These are phyloP conservation scores for Vanrija pseudolonga DNA, from an alignment of 1,284 basidiomycete species.

Conservation along the genomic window DNA sequence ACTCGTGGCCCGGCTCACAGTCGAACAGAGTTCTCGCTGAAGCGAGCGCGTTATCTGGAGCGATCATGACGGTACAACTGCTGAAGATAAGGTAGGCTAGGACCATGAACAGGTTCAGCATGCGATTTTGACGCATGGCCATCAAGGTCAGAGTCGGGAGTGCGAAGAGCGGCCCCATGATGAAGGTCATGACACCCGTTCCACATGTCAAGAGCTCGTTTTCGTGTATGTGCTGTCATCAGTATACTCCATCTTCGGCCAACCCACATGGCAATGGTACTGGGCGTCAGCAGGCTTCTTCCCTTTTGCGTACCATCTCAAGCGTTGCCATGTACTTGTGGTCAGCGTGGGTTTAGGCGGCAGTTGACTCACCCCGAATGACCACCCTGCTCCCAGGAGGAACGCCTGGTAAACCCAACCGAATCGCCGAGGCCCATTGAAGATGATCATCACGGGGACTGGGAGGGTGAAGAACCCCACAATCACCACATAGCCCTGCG, in stretches of 20 bases:
- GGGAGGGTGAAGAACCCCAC: slow-evolving; percentile 41
- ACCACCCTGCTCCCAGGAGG: slow-evolving; percentile 38
- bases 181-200: not conserved
- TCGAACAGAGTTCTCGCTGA: not conserved
- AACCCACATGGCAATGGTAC: not conserved
- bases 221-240: no score
- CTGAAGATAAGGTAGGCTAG: not conserved
- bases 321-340: slow-evolving; percentile 23
- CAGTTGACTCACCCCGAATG: slow-evolving; percentile 23
- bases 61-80: no score
- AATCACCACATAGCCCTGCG: slow-evolving; percentile 25
- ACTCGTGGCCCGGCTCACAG: not conserved
- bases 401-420: slow-evolving; percentile 36
- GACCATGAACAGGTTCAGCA: slow-evolving; percentile 57
- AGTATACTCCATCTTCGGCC: no score
- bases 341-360: not conserved
- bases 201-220: slow-evolving; percentile 24
- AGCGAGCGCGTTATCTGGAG: not conserved
- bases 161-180: slow-evolving; percentile 42
- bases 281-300: not conserved
- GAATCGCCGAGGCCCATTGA: slow-evolving; percentile 20
- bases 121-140: slow-evolving; percentile 65
- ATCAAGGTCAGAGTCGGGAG: slow-evolving; percentile 73
- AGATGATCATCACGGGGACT: slow-evolving; percentile 34
- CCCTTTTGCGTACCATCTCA: slow-evolving; percentile 27